These are phyloP conservation scores for Verticillium albo-atrum DNA, from an alignment of 2,329 filamentous ascomycete genomes.

Conservation along the genomic window DNA sequence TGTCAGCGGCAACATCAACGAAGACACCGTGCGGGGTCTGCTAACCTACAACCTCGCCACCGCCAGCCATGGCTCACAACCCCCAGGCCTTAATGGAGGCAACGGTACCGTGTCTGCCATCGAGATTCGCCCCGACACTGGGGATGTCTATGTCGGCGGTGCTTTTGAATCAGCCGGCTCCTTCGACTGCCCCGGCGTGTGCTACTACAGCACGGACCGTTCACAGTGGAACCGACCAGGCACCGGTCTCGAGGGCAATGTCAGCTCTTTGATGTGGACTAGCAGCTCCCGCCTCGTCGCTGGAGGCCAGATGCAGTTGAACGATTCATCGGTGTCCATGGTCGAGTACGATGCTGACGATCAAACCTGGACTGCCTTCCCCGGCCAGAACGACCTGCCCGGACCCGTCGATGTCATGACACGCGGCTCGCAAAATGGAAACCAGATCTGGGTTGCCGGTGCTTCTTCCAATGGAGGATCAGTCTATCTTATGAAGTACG, in stretches of 20 bases:
- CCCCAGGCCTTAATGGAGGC: conserved; percentile 67
- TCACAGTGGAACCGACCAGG: conserved; percentile 80
- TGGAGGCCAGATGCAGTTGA: conserved; percentile 70
- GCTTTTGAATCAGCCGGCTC: conserved; percentile 79
- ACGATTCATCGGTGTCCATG: conserved; percentile 58
- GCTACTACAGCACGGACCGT: conserved; percentile 66
- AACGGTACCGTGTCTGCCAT: conserved; percentile 74
- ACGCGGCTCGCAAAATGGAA: conserved; percentile 65
- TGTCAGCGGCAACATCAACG: conserved; percentile 66
- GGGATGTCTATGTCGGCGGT: conserved; percentile 81
- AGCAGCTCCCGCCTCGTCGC: conserved; percentile 68
- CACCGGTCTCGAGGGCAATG: conserved; percentile 63
- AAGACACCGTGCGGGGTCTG: conserved; percentile 64
- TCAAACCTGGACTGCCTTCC: conserved; percentile 61
- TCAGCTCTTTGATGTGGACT: conserved; percentile 72
- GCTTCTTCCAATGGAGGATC: conserved; percentile 57
- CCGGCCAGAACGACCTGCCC: conserved; percentile 62
- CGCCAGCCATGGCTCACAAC: conserved; percentile 61
- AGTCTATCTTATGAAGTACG: conserved; percentile 77
- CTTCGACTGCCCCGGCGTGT: conserved; percentile 77
- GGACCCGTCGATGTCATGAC: conserved; percentile 76
- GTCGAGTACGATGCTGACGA: conserved; percentile 67
- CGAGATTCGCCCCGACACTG: conserved; percentile 62
- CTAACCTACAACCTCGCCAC: conserved; percentile 72
- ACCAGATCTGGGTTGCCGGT: conserved; percentile 80